These are phyloP conservation scores for Phytomonas serpens DNA, from an alignment of 208 protist species.

Conservation along the genomic window DNA sequence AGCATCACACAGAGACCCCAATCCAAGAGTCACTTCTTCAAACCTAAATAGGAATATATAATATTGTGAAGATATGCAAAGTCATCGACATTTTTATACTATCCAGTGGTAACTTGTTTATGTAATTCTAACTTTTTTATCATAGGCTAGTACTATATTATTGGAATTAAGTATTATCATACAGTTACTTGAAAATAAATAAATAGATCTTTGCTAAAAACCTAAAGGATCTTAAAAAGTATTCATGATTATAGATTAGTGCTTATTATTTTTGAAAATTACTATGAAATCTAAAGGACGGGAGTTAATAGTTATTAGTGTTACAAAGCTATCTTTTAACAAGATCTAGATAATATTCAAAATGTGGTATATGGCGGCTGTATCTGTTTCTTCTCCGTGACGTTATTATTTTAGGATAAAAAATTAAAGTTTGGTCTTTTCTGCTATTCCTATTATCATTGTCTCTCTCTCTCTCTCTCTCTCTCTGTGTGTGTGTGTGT, in stretches of 20 bases:
- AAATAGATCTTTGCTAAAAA: neutral
- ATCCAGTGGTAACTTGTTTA: neutral
- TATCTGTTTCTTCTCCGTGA: neutral
- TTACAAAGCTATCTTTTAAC: neutral
- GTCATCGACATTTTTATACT: constrained; percentile 5
- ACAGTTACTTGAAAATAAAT: neutral
- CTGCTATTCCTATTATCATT: neutral
- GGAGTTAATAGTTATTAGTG: neutral
- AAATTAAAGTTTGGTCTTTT: neutral
- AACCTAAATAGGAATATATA: neutral
- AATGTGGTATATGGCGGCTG: neutral
- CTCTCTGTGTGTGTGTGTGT: too few species aligned
- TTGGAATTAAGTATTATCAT: neutral
- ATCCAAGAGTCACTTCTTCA: neutral
- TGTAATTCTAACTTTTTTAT: constrained; percentile 1
- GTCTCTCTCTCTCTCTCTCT: too few species aligned
- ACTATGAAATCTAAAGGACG: neutral
- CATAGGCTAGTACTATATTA: neutral
- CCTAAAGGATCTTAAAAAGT: too few species aligned
- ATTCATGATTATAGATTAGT: too few species aligned
- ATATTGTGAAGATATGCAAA: neutral
- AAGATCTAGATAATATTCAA: neutral
- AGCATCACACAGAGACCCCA: neutral
- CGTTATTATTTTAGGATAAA: neutral
- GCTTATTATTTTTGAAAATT: neutral